A percentile compares a stretch with the other conserved stretches of the same genome.
Conservation (phyloP, 2,329 filamentous ascomycete genomes). For the Hymenoscyphus fructigenus region DNA sequence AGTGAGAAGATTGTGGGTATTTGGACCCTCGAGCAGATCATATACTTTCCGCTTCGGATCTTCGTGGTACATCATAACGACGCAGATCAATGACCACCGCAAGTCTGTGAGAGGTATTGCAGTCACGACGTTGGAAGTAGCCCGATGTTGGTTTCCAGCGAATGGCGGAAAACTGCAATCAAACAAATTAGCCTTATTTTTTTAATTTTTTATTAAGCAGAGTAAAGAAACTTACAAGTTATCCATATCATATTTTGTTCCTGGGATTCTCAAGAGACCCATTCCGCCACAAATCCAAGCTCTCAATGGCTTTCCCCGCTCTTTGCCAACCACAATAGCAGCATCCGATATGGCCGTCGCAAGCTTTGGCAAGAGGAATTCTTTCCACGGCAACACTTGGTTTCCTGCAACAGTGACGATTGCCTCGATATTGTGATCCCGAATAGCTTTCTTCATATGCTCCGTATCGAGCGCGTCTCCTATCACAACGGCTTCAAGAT, state of each 20-base stretch:
- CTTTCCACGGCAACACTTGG: conserved; percentile 40
- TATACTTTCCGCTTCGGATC: conserved; percentile 37
- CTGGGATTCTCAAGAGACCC: conserved; percentile 40
- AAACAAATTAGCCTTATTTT: no score
- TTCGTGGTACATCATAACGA: conserved; percentile 39
- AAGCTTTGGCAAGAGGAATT: conserved; percentile 39
- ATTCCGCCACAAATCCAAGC: conserved; percentile 41
- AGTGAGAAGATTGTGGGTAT: conserved; percentile 20
- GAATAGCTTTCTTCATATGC: conserved; percentile 39
- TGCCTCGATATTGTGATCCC: conserved; percentile 40
- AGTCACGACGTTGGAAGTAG: conserved; percentile 20
- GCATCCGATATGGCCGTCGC: conserved; percentile 39
- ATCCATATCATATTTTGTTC: conserved; percentile 23
- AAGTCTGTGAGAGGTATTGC: conserved; percentile 24
- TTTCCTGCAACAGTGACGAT: conserved; percentile 43
- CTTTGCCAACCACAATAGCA: conserved; percentile 36
- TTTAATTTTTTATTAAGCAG: no score
- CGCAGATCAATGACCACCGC: conserved; percentile 41
- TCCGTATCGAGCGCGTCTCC: conserved; percentile 41
- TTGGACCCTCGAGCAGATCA: conserved; percentile 35
- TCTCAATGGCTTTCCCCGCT: conserved; percentile 39
- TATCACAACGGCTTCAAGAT: conserved; percentile 37
- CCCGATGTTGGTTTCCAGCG: conserved; percentile 16
- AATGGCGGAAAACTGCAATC: conserved; percentile 13
- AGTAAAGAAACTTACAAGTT: no score